Conservation (phyloP, 2,329 filamentous ascomycete genomes). For the Paramyrothecium sp. region DNA sequence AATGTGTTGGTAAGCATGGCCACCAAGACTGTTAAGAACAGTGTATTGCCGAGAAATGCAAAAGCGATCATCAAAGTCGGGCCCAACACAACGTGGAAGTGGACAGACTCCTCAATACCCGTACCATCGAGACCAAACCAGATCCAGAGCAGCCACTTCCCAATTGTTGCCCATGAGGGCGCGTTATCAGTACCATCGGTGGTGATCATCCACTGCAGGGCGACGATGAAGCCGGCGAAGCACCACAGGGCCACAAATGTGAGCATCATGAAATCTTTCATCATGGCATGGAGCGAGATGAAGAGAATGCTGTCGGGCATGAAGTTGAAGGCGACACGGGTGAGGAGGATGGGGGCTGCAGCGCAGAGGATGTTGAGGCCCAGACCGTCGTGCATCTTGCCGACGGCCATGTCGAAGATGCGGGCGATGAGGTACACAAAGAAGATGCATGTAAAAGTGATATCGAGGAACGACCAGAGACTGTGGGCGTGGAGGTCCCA, state of each 20-base stretch:
- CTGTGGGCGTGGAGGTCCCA: slow-evolving; percentile 72
- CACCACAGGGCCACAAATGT: slow-evolving; percentile 67
- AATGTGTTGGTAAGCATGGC: slow-evolving; percentile 74
- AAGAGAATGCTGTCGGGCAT: slow-evolving; percentile 76
- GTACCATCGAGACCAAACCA: slow-evolving; percentile 74
- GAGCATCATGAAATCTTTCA: slow-evolving; percentile 68
- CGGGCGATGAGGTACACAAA: slow-evolving; percentile 59
- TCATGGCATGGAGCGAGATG: slow-evolving; percentile 71
- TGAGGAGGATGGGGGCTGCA: slow-evolving; percentile 67
- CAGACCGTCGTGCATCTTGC: slow-evolving; percentile 41
- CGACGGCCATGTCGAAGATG: slow-evolving; percentile 50
- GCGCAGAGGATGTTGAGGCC: slow-evolving; percentile 65
- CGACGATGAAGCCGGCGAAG: slow-evolving; percentile 69
- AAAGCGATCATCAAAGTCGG: slow-evolving; percentile 70
- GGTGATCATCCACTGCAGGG: slow-evolving; percentile 62
- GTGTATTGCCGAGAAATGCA: slow-evolving; percentile 71
- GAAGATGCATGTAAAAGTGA: slow-evolving; percentile 66
- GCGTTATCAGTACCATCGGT: slow-evolving; percentile 24
- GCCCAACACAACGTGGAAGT: slow-evolving; percentile 66
- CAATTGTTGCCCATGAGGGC: slow-evolving; percentile 52
- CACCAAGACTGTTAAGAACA: slow-evolving; percentile 73
- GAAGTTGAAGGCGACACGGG: slow-evolving; percentile 69
- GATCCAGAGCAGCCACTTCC: slow-evolving; percentile 78
- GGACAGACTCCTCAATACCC: slow-evolving; percentile 47
- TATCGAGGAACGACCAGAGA: slow-evolving; percentile 72